These are phyloP conservation scores for Euphrasia arctica DNA, from an alignment of 305 asterid genomes.

Conservation along the genomic window DNA sequence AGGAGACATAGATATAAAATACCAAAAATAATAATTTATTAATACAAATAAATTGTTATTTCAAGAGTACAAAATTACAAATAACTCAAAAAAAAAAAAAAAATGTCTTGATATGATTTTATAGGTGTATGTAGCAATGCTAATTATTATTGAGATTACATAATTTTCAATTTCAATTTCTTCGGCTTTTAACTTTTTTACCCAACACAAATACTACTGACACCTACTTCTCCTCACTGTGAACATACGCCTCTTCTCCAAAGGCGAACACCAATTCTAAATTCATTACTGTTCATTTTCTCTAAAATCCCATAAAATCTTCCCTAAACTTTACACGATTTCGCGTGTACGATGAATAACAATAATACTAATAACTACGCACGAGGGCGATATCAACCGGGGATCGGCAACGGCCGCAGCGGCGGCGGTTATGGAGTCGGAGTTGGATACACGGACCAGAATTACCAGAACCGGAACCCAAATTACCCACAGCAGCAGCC, in stretches of 20 bases:
- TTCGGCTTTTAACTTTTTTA: too few relatives aligned
- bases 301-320: not conserved
- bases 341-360: constrained; percentile 19
- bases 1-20: too few relatives aligned
- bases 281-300: not conserved
- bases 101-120: too few relatives aligned
- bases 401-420: constrained; percentile 36
- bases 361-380: constrained; percentile 18
- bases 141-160: too few relatives aligned
- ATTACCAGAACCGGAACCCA: constrained; percentile 31
- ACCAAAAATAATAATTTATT: too few relatives aligned
- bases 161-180: too few relatives aligned
- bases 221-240: not conserved
- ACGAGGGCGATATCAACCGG: constrained; percentile 39
- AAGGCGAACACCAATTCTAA: not conserved
- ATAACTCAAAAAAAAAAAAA: too few relatives aligned
- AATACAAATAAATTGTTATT: too few relatives aligned
- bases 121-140: too few relatives aligned
- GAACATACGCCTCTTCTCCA: not conserved
- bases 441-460: constrained; percentile 22
- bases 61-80: too few relatives aligned
- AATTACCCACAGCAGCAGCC: constrained; percentile 29
- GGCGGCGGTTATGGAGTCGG: constrained; percentile 14
- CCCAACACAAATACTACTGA: too few relatives aligned
- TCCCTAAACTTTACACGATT: not conserved